phyloP scores from a whole-genome alignment of 2,329 filamentous ascomycete species.

The Arachnopeziza araneosa region DNA sequence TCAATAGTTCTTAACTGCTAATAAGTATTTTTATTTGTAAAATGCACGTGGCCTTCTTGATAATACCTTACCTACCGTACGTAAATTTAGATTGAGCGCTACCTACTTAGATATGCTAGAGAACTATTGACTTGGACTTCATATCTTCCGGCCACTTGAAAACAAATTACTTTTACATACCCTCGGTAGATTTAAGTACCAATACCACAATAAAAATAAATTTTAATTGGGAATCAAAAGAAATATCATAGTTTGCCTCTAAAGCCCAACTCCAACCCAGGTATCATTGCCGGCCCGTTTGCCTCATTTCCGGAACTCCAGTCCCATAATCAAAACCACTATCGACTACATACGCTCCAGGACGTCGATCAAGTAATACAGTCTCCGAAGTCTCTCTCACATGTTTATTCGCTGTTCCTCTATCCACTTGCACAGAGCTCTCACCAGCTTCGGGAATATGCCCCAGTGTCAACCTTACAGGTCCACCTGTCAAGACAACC shows the following conservation, averaged over 20 bases:
- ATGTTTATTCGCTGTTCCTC: neutral
- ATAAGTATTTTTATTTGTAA: too few species aligned
- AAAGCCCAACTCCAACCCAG: neutral
- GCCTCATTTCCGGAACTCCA: neutral
- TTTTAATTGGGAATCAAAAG: neutral
- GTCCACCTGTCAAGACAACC: constrained; percentile 3
- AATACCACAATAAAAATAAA: too few species aligned
- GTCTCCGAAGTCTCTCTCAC: neutral
- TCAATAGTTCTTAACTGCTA: too few species aligned
- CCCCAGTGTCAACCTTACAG: constrained; percentile 3
- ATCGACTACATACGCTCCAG: neutral
- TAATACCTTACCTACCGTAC: too few species aligned
- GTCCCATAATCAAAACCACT: neutral
- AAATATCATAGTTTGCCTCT: neutral
- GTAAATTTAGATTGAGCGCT: too few species aligned
- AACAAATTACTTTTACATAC: too few species aligned
- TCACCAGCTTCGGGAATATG: constrained; percentile 22
- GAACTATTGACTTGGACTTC: too few species aligned
- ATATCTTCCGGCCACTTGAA: too few species aligned
- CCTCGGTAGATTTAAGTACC: too few species aligned
- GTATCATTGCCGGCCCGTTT: neutral
- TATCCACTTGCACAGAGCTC: constrained; percentile 13
- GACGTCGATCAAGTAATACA: neutral
- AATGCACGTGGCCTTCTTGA: too few species aligned
- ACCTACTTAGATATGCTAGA: too few species aligned